Conservation (phyloP, 2,329 filamentous ascomycete species). For the Periconia macrospinosa region DNA sequence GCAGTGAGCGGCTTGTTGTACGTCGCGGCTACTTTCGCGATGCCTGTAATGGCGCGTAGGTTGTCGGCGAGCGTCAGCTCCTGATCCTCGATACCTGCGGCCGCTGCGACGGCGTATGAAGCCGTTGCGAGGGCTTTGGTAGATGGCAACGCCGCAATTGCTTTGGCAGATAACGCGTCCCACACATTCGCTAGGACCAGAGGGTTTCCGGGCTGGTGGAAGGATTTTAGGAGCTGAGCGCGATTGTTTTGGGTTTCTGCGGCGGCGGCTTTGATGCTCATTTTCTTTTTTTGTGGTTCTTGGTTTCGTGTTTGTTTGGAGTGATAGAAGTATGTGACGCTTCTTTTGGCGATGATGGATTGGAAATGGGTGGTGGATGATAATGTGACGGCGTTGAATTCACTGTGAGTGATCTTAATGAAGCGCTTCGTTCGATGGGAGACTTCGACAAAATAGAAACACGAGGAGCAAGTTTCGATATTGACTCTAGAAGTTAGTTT, state of each 20-base stretch:
- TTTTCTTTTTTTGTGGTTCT: neutral
- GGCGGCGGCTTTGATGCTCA: neutral
- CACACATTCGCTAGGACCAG: constrained; percentile 60
- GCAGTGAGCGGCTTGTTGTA: constrained; percentile 55
- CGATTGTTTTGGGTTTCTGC: constrained; percentile 8
- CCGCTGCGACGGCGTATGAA: constrained; percentile 37
- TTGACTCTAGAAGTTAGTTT: too few relatives aligned
- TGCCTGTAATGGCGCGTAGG: constrained; percentile 49
- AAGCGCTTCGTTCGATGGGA: neutral
- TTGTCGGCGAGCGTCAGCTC: constrained; percentile 56
- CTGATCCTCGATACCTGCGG: constrained; percentile 34
- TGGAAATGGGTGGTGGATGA: too few relatives aligned
- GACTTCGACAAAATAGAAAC: neutral
- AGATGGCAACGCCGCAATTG: constrained; percentile 50
- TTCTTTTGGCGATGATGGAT: too few relatives aligned
- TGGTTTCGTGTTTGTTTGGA: neutral
- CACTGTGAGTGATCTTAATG: neutral
- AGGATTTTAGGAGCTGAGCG: constrained; percentile 28
- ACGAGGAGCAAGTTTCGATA: too few relatives aligned
- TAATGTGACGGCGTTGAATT: neutral
- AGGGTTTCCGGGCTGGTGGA: constrained; percentile 56
- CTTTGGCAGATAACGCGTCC: constrained; percentile 54
- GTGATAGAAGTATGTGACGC: neutral
- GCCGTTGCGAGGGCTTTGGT: constrained; percentile 46
- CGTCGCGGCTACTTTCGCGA: constrained; percentile 48